A percentile compares a stretch with the other conserved stretches of the same genome.
These are phyloP conservation scores for Hansenula lynferdii DNA, from an alignment of 1,139 yeast species.

Conservation along the genomic window DNA sequence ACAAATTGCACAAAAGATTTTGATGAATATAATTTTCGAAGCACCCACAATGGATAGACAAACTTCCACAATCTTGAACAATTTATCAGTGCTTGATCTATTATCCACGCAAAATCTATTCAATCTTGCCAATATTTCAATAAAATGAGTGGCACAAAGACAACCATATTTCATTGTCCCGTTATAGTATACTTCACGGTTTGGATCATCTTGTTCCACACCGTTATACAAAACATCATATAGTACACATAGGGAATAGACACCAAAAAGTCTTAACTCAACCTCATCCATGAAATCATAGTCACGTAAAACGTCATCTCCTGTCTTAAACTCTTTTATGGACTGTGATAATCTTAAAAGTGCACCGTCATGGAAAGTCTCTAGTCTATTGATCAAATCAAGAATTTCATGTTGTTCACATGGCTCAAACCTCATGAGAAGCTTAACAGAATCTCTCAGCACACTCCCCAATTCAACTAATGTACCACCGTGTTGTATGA, in stretches of 20 bases:
- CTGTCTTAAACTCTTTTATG: conserved; percentile 4
- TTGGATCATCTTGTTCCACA: conserved; percentile 6
- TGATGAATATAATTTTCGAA: conserved; percentile 11
- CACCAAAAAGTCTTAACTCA: conserved; percentile 5
- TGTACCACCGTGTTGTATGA: neutral
- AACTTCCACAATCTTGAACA: conserved; percentile 14
- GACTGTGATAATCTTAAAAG: conserved; percentile 4
- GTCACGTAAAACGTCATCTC: conserved; percentile 3
- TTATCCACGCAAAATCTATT: conserved; percentile 9
- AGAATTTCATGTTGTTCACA: conserved; percentile 10
- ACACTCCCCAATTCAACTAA: conserved; percentile 5
- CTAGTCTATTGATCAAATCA: conserved; percentile 10
- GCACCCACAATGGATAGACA: conserved; percentile 7
- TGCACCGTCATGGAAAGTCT: conserved; percentile 10
- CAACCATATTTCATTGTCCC: conserved; percentile 17
- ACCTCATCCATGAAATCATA: conserved; percentile 1
- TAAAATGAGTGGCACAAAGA: conserved; percentile 14
- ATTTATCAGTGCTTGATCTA: neutral
- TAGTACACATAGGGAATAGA: conserved; percentile 11
- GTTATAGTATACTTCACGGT: conserved; percentile 8
- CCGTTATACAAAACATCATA: conserved; percentile 15
- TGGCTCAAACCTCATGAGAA: conserved; percentile 5
- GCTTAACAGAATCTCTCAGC: conserved; percentile 9
- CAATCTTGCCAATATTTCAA: conserved; percentile 13
- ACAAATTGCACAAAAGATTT: conserved; percentile 13